These are phyloP conservation scores for Xylaria sp. DNA, from an alignment of 2,329 filamentous ascomycete species.

Conservation along the genomic window DNA sequence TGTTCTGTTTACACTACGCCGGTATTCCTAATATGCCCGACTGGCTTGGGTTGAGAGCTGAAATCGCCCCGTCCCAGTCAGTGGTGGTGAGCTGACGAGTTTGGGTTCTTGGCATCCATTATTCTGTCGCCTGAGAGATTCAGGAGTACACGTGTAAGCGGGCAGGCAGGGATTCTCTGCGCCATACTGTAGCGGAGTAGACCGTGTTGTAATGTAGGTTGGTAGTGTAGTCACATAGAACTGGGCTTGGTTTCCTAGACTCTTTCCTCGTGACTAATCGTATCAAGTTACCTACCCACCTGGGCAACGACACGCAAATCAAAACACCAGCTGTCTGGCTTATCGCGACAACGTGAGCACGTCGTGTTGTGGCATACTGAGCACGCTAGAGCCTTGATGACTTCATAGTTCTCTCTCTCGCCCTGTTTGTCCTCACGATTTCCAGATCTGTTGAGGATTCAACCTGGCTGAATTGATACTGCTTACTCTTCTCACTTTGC, in stretches of 20 bases:
- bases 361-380: constrained; percentile 18
- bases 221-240: too few species aligned
- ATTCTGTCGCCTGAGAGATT: constrained; percentile 18
- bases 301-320: constrained; percentile 1
- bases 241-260: constrained; percentile 10
- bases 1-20: not conserved
- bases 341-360: constrained; percentile 11
- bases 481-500: not conserved
- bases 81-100: constrained; percentile 17
- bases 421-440: not conserved
- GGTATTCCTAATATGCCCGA: not conserved
- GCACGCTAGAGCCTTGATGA: constrained; percentile 8
- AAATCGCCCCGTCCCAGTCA: constrained; percentile 20
- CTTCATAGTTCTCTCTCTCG: constrained; percentile 10
- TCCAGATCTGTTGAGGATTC: not conserved
- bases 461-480: not conserved
- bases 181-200: constrained; percentile 21
- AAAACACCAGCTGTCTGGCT: constrained; percentile 4
- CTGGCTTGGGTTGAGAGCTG: constrained; percentile 12
- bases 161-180: constrained; percentile 17
- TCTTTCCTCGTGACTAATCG: constrained; percentile 17
- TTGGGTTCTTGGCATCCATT: constrained; percentile 14
- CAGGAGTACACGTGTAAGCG: constrained; percentile 30
- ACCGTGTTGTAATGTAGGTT: constrained; percentile 1
- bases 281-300: constrained; percentile 7